Conservation (phyloP, 2,329 filamentous ascomycete species). For the Trichoderma hamatum region DNA sequence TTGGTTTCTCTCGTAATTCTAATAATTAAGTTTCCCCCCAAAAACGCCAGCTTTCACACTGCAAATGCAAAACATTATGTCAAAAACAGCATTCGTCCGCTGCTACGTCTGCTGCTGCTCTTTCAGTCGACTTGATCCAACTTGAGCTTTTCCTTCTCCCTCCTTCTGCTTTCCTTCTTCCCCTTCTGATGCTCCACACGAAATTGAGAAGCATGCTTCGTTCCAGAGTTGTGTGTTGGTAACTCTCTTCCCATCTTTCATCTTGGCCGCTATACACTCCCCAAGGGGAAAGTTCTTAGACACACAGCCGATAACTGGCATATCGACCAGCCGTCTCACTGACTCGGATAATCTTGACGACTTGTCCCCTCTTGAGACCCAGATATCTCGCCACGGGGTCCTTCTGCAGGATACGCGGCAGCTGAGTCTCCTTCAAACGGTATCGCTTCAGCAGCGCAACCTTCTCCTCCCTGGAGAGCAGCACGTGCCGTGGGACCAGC, state of each 20-base stretch:
- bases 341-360: slow-evolving; percentile 97
- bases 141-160: not conserved
- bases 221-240: not conserved
- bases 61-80: slow-evolving; percentile 22
- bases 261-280: not conserved
- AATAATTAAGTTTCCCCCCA: slow-evolving; percentile 12
- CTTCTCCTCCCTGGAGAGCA: slow-evolving; percentile 92
- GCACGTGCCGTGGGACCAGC: slow-evolving; percentile 88
- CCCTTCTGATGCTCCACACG: not conserved
- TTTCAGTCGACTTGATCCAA: not conserved
- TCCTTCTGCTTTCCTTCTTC: not conserved
- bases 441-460: slow-evolving; percentile 82
- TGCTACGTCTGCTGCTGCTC: not conserved
- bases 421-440: slow-evolving; percentile 93
- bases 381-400: slow-evolving; percentile 94
- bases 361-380: slow-evolving; percentile 85
- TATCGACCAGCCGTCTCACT: slow-evolving; percentile 96
- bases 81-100: slow-evolving; percentile 2
- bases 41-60: slow-evolving; percentile 26
- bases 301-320: slow-evolving; percentile 83
- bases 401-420: slow-evolving; percentile 86
- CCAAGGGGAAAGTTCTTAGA: slow-evolving; percentile 43
- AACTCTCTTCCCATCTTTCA: not conserved
- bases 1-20: slow-evolving; percentile 23
- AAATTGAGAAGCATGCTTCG: not conserved